A percentile compares a stretch with the other conserved stretches of the same genome.
phyloP scores from a whole-genome alignment of 2,329 filamentous ascomycete species.

The Zopfia rhizophila region DNA sequence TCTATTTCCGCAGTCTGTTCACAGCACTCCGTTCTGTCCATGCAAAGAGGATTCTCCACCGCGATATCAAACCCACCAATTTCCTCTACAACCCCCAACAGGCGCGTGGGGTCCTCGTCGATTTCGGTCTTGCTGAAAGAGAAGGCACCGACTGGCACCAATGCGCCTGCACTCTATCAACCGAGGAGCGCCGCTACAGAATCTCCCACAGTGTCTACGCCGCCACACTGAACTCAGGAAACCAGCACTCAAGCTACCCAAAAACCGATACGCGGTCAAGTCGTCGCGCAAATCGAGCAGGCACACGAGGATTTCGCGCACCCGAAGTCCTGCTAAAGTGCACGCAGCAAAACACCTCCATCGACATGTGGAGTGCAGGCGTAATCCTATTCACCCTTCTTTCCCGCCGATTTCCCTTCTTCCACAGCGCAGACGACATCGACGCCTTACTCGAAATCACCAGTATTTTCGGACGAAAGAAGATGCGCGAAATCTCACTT shows the following conservation, averaged over 20 bases:
- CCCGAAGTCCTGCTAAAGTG: constrained; percentile 98
- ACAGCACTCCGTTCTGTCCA: constrained; percentile 87
- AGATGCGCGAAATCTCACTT: constrained; percentile 84
- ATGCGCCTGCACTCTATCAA: constrained; percentile 80
- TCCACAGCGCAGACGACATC: constrained; percentile 98
- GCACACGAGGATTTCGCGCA: constrained; percentile 93
- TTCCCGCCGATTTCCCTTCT: constrained; percentile 93
- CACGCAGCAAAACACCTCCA: constrained; percentile 88
- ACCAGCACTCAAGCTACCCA: constrained; percentile 73
- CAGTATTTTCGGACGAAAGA: constrained; percentile 86
- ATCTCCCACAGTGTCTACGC: constrained; percentile 69
- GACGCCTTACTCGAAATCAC: constrained; percentile 98
- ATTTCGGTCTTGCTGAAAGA: constrained; percentile 93
- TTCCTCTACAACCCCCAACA: constrained; percentile 89
- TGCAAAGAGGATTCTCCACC: constrained; percentile 84
- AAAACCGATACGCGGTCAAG: constrained; percentile 90
- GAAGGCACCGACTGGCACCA: constrained; percentile 77
- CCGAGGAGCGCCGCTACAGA: constrained; percentile 68
- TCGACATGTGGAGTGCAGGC: constrained; percentile 96
- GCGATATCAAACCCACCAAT: constrained; percentile 97
- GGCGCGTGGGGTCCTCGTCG: constrained; percentile 90
- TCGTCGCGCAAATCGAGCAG: constrained; percentile 90
- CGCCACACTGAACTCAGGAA: constrained; percentile 58
- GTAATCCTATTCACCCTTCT: constrained; percentile 98
- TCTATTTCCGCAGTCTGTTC: constrained; percentile 91